Evolutionary conservation across 2,329 filamentous ascomycete genomes (phyloP).

Genomic region (Ascochyta clinopodiicola): DNA sequence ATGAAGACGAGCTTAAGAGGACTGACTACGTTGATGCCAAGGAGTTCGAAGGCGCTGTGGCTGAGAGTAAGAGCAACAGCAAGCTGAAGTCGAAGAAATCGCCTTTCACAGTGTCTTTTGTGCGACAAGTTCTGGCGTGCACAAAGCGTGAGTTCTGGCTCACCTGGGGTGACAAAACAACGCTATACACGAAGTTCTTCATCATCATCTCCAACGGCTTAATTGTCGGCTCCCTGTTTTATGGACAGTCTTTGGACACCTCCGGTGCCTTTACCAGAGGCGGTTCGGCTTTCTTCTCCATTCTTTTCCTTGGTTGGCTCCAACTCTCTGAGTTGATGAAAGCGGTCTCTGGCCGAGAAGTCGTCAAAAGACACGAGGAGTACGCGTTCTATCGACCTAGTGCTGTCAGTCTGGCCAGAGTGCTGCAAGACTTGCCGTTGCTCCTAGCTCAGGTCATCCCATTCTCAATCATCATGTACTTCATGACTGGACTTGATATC

Average conservation of each 20-base stretch:
- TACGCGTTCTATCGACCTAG: conserved; percentile 75
- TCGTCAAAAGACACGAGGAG: conserved; percentile 71
- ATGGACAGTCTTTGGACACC: conserved; percentile 67
- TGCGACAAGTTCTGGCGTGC: conserved; percentile 71
- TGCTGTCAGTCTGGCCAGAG: conserved; percentile 67
- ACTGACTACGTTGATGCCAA: conserved; percentile 67
- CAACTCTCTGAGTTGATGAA: conserved; percentile 81
- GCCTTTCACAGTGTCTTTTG: conserved; percentile 77
- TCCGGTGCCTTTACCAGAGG: conserved; percentile 68
- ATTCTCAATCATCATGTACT: conserved; percentile 69
- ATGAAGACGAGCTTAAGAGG: conserved; percentile 63
- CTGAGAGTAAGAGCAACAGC: conserved; percentile 65
- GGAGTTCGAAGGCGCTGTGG: conserved; percentile 70
- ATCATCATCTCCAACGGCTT: conserved; percentile 77
- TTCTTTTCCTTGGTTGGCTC: conserved; percentile 72
- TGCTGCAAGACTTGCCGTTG: conserved; percentile 68
- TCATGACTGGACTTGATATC: conserved; percentile 66
- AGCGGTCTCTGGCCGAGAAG: conserved; percentile 72
- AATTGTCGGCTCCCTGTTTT: conserved; percentile 81
- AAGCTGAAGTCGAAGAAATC: conserved; percentile 70
- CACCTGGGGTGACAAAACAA: conserved; percentile 74
- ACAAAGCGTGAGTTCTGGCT: conserved; percentile 80
- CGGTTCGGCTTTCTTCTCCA: conserved; percentile 70
- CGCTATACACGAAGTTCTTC: conserved; percentile 75
- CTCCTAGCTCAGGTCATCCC: conserved; percentile 64